phyloP scores from a whole-genome alignment of 495 filamentous ascomycete species.

The Evansstolkia leycettana region DNA sequence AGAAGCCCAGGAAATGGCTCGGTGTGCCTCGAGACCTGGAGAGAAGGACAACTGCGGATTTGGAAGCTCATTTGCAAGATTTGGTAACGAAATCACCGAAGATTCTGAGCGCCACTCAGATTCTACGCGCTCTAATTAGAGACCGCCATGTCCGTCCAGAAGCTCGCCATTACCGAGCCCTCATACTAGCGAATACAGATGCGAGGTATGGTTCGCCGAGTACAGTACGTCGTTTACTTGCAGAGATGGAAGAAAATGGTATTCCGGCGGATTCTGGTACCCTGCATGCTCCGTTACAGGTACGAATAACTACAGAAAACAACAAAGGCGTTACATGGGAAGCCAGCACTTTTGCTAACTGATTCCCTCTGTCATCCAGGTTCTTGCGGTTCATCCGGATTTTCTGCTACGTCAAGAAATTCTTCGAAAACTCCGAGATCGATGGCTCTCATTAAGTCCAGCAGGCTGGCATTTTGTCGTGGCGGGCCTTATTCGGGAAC shows the following conservation, averaged over 20 bases:
- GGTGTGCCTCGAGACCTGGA: conserved; percentile 11
- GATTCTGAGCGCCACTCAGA: conserved; percentile 14
- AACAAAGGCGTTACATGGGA: not conserved
- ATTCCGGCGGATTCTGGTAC: conserved; percentile 50
- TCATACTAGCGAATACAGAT: conserved; percentile 61
- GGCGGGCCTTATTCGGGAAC: conserved; percentile 63
- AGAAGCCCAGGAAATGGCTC: not conserved
- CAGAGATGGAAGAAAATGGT: conserved; percentile 53
- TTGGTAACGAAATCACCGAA: conserved; percentile 8
- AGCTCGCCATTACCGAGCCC: conserved; percentile 53
- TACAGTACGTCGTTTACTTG: conserved; percentile 44
- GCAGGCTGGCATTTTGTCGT: conserved; percentile 57
- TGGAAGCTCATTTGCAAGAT: conserved; percentile 18
- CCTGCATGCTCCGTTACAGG: conserved; percentile 63
- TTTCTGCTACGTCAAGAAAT: conserved; percentile 61
- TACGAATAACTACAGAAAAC: conserved; percentile 23
- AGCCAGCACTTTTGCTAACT: not conserved
- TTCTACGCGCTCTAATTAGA: conserved; percentile 38
- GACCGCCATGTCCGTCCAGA: conserved; percentile 52
- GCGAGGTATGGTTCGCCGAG: conserved; percentile 48
- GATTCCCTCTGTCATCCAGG: conserved; percentile 24
- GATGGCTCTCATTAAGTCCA: conserved; percentile 54
- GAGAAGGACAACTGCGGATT: conserved; percentile 7
- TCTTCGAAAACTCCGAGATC: conserved; percentile 47
- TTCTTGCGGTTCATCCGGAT: conserved; percentile 74